phyloP scores from a whole-genome alignment of 2,329 filamentous ascomycete species.

The Monosporascus sp. region DNA sequence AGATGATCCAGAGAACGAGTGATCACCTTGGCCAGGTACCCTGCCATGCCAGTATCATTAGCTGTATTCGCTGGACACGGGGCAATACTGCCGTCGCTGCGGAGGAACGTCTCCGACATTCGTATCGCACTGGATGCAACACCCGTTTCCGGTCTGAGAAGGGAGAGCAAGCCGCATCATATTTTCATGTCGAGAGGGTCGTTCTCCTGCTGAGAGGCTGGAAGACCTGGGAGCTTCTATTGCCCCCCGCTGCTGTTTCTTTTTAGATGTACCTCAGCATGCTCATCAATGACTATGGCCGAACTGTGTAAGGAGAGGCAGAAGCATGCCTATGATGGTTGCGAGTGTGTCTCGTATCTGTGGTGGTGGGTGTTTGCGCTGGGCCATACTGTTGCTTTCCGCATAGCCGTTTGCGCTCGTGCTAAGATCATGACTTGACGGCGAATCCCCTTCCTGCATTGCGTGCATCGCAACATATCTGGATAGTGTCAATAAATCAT shows the following conservation, averaged over 20 bases:
- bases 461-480: constrained; percentile 98
- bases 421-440: constrained; percentile 47
- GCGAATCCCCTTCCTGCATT: constrained; percentile 71
- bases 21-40: too few species aligned
- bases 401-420: constrained; percentile 47
- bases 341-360: constrained; percentile 65
- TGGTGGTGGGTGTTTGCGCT: constrained; percentile 49
- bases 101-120: too few species aligned
- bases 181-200: too few species aligned
- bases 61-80: too few species aligned
- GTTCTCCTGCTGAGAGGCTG: too few species aligned
- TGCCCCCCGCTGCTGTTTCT: neutral
- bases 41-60: too few species aligned
- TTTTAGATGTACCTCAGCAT: neutral
- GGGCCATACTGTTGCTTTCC: constrained; percentile 38
- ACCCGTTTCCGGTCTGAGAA: too few species aligned
- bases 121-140: too few species aligned
- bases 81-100: too few species aligned
- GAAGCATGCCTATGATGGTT: constrained; percentile 69
- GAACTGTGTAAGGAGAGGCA: constrained; percentile 72
- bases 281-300: constrained; percentile 47
- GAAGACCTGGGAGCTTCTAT: too few species aligned
- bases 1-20: too few species aligned
- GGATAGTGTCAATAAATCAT: constrained; percentile 8
- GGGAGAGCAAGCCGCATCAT: too few species aligned